Percentiles rank a stretch among this genome's conserved stretches.
phyloP scores from a whole-genome alignment of 75 land plant genomes.

The Gnetum montanum region DNA sequence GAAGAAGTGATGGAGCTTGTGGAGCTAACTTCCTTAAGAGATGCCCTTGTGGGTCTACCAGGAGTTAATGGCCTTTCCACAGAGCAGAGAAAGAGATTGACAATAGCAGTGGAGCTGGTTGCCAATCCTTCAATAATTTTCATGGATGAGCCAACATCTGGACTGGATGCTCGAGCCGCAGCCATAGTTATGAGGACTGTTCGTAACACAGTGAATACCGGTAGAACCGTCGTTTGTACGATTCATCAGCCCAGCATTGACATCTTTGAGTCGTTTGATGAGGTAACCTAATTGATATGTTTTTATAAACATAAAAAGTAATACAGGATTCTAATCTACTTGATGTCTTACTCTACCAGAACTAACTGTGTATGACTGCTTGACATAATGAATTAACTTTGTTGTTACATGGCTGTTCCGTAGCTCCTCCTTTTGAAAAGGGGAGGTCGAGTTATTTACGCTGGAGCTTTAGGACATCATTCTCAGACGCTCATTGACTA shows the following conservation, averaged over 20 bases:
- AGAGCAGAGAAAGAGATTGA: conserved; percentile 27
- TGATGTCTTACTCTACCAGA: too few species aligned
- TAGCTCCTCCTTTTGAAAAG: conserved; percentile 33
- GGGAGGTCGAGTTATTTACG: conserved; percentile 33
- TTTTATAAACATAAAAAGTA: neutral
- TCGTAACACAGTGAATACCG: conserved; percentile 24
- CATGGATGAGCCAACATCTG: conserved; percentile 43
- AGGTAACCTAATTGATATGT: conserved; percentile 4
- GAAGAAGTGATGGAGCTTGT: conserved; percentile 23
- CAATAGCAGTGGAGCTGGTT: conserved; percentile 28
- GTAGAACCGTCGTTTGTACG: conserved; percentile 37
- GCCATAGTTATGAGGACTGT: conserved; percentile 35
- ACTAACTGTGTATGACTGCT: too few species aligned
- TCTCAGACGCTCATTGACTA: conserved; percentile 28
- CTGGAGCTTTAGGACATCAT: conserved; percentile 27
- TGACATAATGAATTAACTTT: conserved; percentile 65
- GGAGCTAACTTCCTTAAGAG: conserved; percentile 14
- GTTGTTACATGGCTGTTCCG: conserved; percentile 1
- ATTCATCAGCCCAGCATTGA: conserved; percentile 36
- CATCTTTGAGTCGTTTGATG: conserved; percentile 28
- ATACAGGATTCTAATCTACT: too few species aligned
- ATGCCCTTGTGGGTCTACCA: conserved; percentile 28
- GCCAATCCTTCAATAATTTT: conserved; percentile 34
- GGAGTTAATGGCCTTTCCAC: conserved; percentile 25
- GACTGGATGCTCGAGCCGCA: conserved; percentile 36